phyloP scores from a whole-genome alignment of 2,329 filamentous ascomycete genomes.

The Whalleya microplaca region DNA sequence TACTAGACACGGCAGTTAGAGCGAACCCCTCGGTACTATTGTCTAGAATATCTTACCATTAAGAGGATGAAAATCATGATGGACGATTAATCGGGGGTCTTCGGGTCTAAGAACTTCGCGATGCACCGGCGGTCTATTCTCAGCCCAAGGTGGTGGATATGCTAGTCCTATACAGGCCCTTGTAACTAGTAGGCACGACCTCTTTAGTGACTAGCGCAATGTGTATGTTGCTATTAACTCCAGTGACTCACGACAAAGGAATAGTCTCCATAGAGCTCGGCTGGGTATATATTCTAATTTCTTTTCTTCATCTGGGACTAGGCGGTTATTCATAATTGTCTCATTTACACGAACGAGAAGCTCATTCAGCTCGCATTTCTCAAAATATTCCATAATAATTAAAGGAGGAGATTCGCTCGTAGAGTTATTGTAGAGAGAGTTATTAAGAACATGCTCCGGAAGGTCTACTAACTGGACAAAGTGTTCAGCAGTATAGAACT shows the following conservation, averaged over 20 bases:
- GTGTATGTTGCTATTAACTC: background rate
- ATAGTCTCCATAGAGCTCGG: conserved; percentile 19
- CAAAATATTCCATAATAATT: conserved; percentile 19
- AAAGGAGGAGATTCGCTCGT: background rate
- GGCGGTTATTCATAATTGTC: conserved; percentile 1
- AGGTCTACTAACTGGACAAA: conserved; percentile 11
- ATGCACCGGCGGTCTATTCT: background rate
- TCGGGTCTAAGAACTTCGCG: conserved; percentile 4
- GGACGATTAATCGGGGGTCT: conserved; percentile 5
- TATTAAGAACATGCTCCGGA: background rate
- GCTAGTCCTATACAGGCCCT: conserved; percentile 21
- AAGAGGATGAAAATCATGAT: conserved; percentile 18
- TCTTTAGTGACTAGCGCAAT: background rate
- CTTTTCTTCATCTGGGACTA: conserved; percentile 1
- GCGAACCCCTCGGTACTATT: background rate
- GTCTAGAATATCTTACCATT: conserved; percentile 8
- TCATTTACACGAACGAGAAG: conserved; percentile 17
- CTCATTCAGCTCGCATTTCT: conserved; percentile 14
- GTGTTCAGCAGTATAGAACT: conserved; percentile 14
- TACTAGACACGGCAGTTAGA: conserved; percentile 12
- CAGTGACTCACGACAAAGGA: conserved; percentile 13
- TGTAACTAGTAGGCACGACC: conserved; percentile 6
- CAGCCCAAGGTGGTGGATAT: conserved; percentile 10
- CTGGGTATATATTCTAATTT: conserved; percentile 18
- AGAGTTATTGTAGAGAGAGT: conserved; percentile 5